These are phyloP conservation scores for Podaxis sp. DNA, from an alignment of 768 basidiomycete species.

Conservation along the genomic window DNA sequence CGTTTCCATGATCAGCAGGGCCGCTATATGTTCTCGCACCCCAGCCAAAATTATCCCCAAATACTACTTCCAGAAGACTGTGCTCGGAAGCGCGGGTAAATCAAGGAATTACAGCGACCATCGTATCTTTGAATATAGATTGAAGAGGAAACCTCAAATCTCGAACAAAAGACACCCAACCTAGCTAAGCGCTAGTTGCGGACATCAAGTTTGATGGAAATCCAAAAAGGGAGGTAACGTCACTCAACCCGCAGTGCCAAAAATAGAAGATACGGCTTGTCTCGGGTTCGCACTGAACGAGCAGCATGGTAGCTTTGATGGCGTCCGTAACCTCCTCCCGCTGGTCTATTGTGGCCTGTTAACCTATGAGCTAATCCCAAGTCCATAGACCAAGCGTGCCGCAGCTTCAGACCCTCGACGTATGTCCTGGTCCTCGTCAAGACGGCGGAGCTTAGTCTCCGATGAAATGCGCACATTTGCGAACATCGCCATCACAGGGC, in stretches of 20 bases:
- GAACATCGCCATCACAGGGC: neutral
- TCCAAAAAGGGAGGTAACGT: neutral
- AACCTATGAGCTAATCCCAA: neutral
- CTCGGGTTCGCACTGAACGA: neutral
- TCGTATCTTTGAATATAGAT: too few species aligned
- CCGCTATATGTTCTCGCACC: neutral
- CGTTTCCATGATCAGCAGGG: neutral
- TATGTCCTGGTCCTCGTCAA: too few species aligned
- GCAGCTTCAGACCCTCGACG: neutral
- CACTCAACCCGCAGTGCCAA: neutral
- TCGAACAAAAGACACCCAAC: neutral
- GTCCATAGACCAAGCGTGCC: neutral
- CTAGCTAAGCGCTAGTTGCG: neutral
- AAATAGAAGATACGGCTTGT: neutral
- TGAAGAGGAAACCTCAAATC: neutral
- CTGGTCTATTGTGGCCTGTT: neutral
- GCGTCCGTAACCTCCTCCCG: constrained; percentile 5
- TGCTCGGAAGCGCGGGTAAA: too few species aligned
- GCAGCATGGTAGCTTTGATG: constrained; percentile 12
- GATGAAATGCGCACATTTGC: neutral
- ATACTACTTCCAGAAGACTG: neutral
- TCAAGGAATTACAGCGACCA: too few species aligned
- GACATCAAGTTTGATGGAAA: neutral
- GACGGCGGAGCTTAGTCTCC: too few species aligned
- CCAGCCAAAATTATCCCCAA: neutral